These are phyloP conservation scores for Apiosordaria backusii DNA, from an alignment of 495 filamentous ascomycete genomes.

Conservation along the genomic window DNA sequence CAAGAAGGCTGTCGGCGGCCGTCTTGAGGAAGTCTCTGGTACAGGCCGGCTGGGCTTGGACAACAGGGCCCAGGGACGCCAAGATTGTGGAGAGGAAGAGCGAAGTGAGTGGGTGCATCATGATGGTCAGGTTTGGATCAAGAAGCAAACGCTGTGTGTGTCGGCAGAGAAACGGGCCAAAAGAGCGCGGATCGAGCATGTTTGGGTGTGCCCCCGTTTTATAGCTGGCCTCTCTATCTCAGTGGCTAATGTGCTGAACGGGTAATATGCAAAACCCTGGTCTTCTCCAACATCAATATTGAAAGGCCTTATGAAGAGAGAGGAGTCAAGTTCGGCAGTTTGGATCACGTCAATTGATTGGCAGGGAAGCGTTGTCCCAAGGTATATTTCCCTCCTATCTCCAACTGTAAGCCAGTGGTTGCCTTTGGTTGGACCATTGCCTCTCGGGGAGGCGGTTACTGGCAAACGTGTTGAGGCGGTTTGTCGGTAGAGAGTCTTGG, in stretches of 20 bases:
- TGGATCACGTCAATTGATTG: background rate
- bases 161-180: background rate
- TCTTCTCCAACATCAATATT: background rate
- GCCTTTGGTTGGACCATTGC: background rate
- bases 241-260: conserved; percentile 4
- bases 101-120: background rate
- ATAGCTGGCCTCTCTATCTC: background rate
- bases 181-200: background rate
- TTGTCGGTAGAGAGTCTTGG: no score
- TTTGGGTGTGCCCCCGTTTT: background rate
- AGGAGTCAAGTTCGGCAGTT: background rate
- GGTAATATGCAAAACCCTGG: background rate
- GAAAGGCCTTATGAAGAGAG: background rate
- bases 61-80: background rate
- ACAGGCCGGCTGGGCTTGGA: conserved; percentile 28
- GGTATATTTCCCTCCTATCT: background rate
- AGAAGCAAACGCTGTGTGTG: background rate
- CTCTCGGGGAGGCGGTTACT: background rate
- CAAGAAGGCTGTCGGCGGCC: conserved; percentile 41
- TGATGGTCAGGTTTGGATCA: background rate
- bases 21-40: conserved; percentile 41
- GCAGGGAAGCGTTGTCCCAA: background rate
- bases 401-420: background rate
- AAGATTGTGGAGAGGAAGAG: conserved; percentile 5
- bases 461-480: no score